Evolutionary conservation across 768 basidiomycete species (phyloP), one percentile per base, ranked within the genome.

Genomic region (Tephrocybe sp.): DNA sequence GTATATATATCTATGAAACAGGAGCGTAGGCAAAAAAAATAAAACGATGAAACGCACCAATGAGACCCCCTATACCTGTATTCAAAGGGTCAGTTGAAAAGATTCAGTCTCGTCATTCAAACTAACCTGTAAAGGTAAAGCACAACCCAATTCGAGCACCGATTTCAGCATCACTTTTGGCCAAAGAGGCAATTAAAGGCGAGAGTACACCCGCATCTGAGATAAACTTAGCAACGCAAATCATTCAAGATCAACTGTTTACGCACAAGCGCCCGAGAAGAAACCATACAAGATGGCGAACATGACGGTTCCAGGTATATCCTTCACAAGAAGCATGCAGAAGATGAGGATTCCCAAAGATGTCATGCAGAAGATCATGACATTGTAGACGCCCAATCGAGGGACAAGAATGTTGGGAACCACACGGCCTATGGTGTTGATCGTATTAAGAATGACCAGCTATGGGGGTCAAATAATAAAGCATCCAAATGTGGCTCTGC

Each of bases 381-480:
- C 41, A 42, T 64, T 65, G 47, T 60, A 60, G 10, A 63, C 61
- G 13, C 66, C 69, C 40, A 59, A 49, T 25, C 34, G 55, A 34
- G 61, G 58, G n/a, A 67, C 64, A 43, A 75, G 22, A 43, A 72
- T 48, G 42, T 66, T 69, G 4, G 73, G 69, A 4, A 64, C 49
- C 9, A 69, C 40, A 25, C 73, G 70, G 1, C 75, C 76, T 11
- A 72, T 22, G 21, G 71, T 61, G 49, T 73, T 73, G 13, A 69
- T 64, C 1, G 67, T 80, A 55, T 83, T 85, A 21, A 83, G 53
- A 23, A 84, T 72, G 1, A 76, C 70, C 31, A 84, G 58, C 75
- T 81, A 43, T 29, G 6, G 11, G 6, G 16, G 33, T 34, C 8
- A 7, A 34, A 15, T 34, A 7, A 34, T n/a, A 34, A 15, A n/a